These are phyloP conservation scores for Suillus hirtellus DNA, from an alignment of 768 basidiomycete species.

Conservation along the genomic window DNA sequence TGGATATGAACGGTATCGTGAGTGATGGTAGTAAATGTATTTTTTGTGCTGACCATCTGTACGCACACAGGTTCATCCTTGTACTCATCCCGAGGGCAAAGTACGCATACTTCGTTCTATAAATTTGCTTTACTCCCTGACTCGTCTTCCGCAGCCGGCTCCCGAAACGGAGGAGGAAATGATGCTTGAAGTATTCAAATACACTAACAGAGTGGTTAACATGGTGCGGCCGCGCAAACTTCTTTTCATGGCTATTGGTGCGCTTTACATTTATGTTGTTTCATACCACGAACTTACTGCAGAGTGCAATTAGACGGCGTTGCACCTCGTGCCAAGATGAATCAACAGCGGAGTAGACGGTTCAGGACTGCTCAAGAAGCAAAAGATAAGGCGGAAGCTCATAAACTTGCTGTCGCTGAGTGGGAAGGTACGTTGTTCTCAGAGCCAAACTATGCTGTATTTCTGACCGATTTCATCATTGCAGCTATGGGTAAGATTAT, in stretches of 20 bases:
- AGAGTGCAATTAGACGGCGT: constrained; percentile 76
- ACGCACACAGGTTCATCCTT: constrained; percentile 81
- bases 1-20: constrained; percentile 99
- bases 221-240: constrained; percentile 95
- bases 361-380: constrained; percentile 96
- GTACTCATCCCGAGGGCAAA: constrained; percentile 98
- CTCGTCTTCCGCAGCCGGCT: constrained; percentile 59
- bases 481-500: constrained; percentile 91
- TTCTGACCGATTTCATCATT: constrained; percentile 1
- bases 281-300: constrained; percentile 8
- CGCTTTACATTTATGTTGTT: constrained; percentile 25
- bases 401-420: constrained; percentile 75
- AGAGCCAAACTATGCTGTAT: background rate
- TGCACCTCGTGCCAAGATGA: constrained; percentile 99
- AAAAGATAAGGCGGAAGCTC: constrained; percentile 87
- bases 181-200: constrained; percentile 97
- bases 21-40: constrained; percentile 24
- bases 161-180: constrained; percentile 98
- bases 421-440: constrained; percentile 69
- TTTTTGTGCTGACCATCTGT: constrained; percentile 9
- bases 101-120: constrained; percentile 36
- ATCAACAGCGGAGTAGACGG: constrained; percentile 96
- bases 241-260: constrained; percentile 98
- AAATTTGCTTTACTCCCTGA: constrained; percentile 4
- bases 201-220: constrained; percentile 95